Base-by-base conservation (phyloP, 176 grass and related monocot genomes). In the Bolboschoenus planiculmis region DNA sequence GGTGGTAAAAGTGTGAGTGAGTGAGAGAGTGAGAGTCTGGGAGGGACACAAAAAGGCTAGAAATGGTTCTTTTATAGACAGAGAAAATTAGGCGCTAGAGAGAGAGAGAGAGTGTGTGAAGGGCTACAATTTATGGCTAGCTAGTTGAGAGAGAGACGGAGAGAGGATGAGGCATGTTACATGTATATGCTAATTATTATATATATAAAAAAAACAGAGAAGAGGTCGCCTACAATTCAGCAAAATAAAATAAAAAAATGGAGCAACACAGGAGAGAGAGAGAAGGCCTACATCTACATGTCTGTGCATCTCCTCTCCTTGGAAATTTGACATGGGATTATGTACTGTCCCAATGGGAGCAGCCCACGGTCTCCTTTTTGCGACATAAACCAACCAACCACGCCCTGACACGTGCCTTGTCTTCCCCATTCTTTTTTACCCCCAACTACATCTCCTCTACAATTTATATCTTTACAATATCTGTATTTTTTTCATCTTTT, bases 51-150 rank as follows among this genome's bases (percentile, higher is more conserved):
- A 6, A 53, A 55, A 83, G 29, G 16, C 9, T 10, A 11, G 4
- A 78, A 62, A 78, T 40, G 39, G 24, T 27, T 4, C 15, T 63
- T 82, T 65, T 82, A 78, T 78, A 64, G 75, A 56, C 56, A 51
- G 87, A 85, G 85, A 92, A 72, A 46, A 31, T 51, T 24, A 50
- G 84, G 85, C 77, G 82, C 87, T 81, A 83, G 87, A 90, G 91
- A 97, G 87, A 88, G 85, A 57, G 85, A 88, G 80, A 36, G 59
- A 13, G 85, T 85, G 85, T 90, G 87, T 88, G 90, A 81, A 27
- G 34, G 60, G 43, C 16, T 11, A 2, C 47, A 50, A 50, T 50
- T 50, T 50, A 50, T 14, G 0, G 47, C 47, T 9, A 79, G 40
- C 5, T 43, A 53, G 48, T 1, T 43, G 43, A 51, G 63, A 54